phyloP scores from a whole-genome alignment of 2,329 filamentous ascomycete genomes.

The Colletotrichum melonis region DNA sequence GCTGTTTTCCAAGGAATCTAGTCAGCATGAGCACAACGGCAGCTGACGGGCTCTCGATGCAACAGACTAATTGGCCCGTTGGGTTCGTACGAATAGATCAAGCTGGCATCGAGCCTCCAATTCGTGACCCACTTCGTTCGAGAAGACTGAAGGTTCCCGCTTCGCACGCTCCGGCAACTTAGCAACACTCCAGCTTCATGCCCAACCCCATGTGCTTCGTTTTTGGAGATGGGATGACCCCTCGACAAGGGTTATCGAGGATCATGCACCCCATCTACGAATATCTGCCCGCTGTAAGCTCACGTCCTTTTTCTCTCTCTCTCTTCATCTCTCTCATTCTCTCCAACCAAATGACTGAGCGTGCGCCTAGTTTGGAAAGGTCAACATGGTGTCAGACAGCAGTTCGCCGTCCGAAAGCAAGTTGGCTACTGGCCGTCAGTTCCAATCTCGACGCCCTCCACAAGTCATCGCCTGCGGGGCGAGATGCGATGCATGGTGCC shows the following conservation, averaged over 20 bases:
- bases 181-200: constrained; percentile 25
- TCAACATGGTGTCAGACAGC: neutral
- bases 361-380: neutral
- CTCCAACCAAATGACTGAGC: neutral
- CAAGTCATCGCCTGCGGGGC: neutral
- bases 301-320: neutral
- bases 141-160: constrained; percentile 17
- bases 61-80: neutral
- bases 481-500: constrained; percentile 8
- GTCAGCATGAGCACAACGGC: neutral
- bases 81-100: neutral
- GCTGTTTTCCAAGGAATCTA: neutral
- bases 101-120: constrained; percentile 26
- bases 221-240: constrained; percentile 9
- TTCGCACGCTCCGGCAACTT: neutral
- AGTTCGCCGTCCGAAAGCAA: neutral
- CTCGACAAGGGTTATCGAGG: constrained; percentile 17
- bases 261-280: constrained; percentile 11
- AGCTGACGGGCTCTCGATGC: neutral
- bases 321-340: no score
- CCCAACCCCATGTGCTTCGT: constrained; percentile 10
- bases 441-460: neutral
- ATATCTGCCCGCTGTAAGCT: neutral
- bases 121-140: constrained; percentile 19
- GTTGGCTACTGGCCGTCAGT: neutral